These are phyloP conservation scores for Funneliformis mosseae DNA, from an alignment of 192 early-diverging fungal species.

Conservation along the genomic window DNA sequence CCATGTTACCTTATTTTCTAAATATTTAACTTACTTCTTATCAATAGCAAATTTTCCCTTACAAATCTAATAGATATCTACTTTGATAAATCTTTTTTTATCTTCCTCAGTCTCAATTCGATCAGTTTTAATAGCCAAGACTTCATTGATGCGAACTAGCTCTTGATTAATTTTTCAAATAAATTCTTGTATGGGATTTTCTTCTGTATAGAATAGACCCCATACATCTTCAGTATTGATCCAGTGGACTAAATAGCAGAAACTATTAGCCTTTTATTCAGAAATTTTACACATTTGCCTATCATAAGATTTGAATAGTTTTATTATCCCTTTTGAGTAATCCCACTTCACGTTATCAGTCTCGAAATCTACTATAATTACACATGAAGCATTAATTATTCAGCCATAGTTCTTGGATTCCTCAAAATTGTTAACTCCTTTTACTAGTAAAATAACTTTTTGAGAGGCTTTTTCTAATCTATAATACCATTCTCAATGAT, in stretches of 20 bases:
- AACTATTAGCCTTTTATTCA: too few relatives aligned
- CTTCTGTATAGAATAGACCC: too few relatives aligned
- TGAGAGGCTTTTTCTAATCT: background rate
- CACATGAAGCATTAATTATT: background rate
- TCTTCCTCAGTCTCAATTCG: background rate
- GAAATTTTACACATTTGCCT: too few relatives aligned
- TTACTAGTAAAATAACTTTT: background rate
- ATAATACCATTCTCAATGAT: background rate
- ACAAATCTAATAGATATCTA: conserved; percentile 22
- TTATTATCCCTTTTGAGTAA: too few relatives aligned
- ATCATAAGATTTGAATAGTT: too few relatives aligned
- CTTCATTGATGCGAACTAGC: conserved; percentile 3
- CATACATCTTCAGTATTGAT: too few relatives aligned
- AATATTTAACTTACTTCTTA: background rate
- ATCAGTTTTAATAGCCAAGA: conserved; percentile 2
- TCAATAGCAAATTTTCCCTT: background rate
- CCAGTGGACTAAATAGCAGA: too few relatives aligned
- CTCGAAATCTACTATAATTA: background rate
- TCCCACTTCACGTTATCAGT: too few relatives aligned
- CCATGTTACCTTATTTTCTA: background rate
- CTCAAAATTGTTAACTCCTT: conserved; percentile 8
- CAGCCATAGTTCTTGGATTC: too few relatives aligned
- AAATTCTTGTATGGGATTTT: too few relatives aligned
- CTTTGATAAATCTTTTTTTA: conserved; percentile 9
- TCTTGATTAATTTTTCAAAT: background rate